Percentiles rank a stretch among this genome's conserved stretches.
Conservation (phyloP, 768 basidiomycete genomes). For the Grammothele lineata region DNA sequence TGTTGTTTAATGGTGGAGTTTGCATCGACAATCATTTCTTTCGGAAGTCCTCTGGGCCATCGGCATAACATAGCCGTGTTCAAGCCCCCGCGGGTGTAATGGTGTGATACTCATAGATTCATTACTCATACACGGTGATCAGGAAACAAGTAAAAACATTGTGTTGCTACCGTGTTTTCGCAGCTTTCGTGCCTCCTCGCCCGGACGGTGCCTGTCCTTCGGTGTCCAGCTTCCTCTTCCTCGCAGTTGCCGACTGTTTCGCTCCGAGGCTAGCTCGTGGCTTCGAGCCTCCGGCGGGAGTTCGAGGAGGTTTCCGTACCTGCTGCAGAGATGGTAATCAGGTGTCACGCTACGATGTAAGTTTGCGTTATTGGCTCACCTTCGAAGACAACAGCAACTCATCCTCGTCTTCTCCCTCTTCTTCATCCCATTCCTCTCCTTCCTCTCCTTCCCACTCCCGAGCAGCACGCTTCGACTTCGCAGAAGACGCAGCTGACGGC, state of each 20-base stretch:
- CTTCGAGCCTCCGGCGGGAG: background rate
- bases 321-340: background rate
- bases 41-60: too few species aligned
- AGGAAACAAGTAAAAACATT: too few species aligned
- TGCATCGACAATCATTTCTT: too few species aligned
- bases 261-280: background rate
- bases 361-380: slow-evolving; percentile 30
- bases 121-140: too few species aligned
- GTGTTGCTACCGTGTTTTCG: slow-evolving; percentile 11
- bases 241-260: slow-evolving; percentile 2
- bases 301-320: background rate
- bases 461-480: slow-evolving; percentile 5
- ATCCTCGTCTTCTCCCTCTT: slow-evolving; percentile 11
- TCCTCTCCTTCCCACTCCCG: slow-evolving; percentile 23
- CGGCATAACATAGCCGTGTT: too few species aligned
- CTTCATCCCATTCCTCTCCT: slow-evolving; percentile 17
- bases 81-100: too few species aligned
- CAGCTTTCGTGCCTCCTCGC: slow-evolving; percentile 8
- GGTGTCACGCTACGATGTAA: background rate
- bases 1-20: too few species aligned
- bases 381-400: slow-evolving; percentile 35
- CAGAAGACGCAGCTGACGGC: slow-evolving; percentile 1
- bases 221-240: slow-evolving; percentile 20
- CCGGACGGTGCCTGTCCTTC: slow-evolving; percentile 1
- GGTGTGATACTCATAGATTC: too few species aligned